A percentile compares a stretch with the other conserved stretches of the same genome.
Conservation (phyloP, 2,329 filamentous ascomycete genomes). For the Alternaria incomplexa region DNA sequence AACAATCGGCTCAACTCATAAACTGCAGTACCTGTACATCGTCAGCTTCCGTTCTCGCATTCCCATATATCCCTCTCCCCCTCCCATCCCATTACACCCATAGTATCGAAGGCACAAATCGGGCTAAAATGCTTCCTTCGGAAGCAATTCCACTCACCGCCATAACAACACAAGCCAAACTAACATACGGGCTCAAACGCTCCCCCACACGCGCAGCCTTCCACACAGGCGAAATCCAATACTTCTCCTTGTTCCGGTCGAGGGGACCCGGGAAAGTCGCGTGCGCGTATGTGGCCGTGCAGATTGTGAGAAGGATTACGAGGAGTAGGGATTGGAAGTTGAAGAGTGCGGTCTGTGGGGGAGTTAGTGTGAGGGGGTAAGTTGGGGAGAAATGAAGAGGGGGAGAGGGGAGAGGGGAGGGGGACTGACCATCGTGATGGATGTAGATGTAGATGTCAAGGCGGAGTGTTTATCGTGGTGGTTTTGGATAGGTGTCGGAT, state of each 20-base stretch:
- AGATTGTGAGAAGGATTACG: slow-evolving; percentile 92
- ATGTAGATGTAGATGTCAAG: neutral
- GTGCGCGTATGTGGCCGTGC: slow-evolving; percentile 93
- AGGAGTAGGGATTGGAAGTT: slow-evolving; percentile 98
- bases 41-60: neutral
- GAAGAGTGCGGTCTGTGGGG: slow-evolving; percentile 84
- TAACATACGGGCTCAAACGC: slow-evolving; percentile 91
- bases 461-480: neutral
- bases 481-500: neutral
- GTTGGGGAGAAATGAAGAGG: neutral
- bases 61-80: no score
- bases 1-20: slow-evolving; percentile 27
- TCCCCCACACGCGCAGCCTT: slow-evolving; percentile 94
- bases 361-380: no score
- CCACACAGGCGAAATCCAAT: slow-evolving; percentile 88
- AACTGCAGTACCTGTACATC: slow-evolving; percentile 33
- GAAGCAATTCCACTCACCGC: no score
- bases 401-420: neutral
- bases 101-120: no score
- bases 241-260: slow-evolving; percentile 87
- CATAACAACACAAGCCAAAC: slow-evolving; percentile 91
- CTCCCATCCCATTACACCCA: neutral
- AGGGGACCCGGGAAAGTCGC: slow-evolving; percentile 87
- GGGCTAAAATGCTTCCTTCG: no score
- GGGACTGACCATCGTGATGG: slow-evolving; percentile 18